Evolutionary conservation across 2,329 filamentous ascomycete species (phyloP), one percentile per base, ranked within the genome.

Genomic region (Penicillium sp.): DNA sequence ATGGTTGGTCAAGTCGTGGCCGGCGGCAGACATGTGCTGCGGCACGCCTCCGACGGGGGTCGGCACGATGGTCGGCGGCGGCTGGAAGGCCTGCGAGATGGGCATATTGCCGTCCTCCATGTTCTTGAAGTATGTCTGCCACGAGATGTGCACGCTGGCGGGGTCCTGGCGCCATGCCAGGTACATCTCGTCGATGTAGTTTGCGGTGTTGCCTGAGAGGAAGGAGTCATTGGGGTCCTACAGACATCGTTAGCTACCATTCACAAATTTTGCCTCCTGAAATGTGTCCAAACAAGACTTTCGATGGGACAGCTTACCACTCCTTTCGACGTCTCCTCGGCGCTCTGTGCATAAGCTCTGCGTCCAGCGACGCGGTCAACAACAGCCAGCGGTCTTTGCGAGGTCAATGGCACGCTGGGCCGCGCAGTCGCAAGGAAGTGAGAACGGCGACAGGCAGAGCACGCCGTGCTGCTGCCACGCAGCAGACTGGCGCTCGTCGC

Each of bases 141-240:
- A 99, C 74, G 94, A 99, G 68, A 96, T 83, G 77, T 99, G 94
- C 59, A 99, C 94, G 71, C 90, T 96, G 68, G 86, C 83, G 52
- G 94, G 92, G 68, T 99, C 91, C 63, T 89, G 82, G 78, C 93
- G 96, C 94, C 94, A 99, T 73, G 92, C 87, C 80, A 97, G 81
- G 78, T 99, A 99, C 94, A 99, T 99, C 81, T 97, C 94, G 76
- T 99, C 94, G 73, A 99, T 91, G 79, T 99, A 99, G 80, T 96
- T 97, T 77, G 94, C 94, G 60, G 93, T 94, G 81, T 90, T 97
- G 65, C 94, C 94, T 62, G 91, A 90, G 60, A 99, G 84, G 82
- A 99, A 99, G 78, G 87, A 96, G 77, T 99, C 94, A 75, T 89
- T 96, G 63, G 92, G 85, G 72, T 96, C 91, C 82, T 84, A 65